These are phyloP conservation scores for Moringa oleifera DNA, from an alignment of 345 rosid genomes.

Conservation along the genomic window DNA sequence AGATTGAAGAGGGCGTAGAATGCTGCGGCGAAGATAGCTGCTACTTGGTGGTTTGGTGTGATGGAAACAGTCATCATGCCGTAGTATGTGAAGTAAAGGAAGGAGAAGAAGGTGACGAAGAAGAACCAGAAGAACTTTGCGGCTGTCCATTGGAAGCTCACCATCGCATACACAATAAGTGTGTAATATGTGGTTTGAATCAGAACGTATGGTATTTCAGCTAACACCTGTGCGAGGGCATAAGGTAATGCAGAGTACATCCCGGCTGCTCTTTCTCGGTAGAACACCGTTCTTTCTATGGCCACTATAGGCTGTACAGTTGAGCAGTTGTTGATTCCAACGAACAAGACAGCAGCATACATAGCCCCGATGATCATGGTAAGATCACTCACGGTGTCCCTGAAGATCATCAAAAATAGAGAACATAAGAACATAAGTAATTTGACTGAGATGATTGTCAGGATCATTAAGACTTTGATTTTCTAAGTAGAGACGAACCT, in stretches of 20 bases:
- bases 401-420: constrained; percentile 13
- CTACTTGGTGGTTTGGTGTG: constrained; percentile 80
- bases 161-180: constrained; percentile 67
- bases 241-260: too few relatives aligned
- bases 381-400: constrained; percentile 42
- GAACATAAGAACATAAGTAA: background rate
- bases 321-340: constrained; percentile 60
- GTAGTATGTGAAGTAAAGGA: constrained; percentile 90
- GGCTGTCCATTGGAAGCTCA: constrained; percentile 65
- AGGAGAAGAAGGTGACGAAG: constrained; percentile 72
- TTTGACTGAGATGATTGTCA: too few relatives aligned
- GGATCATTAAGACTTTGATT: background rate
- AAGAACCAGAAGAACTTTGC: constrained; percentile 80
- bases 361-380: constrained; percentile 64
- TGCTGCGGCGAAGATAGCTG: constrained; percentile 65
- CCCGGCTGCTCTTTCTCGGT: constrained; percentile 68
- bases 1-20: constrained; percentile 71
- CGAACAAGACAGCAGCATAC: constrained; percentile 54
- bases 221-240: constrained; percentile 69
- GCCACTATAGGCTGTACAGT: constrained; percentile 67
- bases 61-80: constrained; percentile 92
- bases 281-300: constrained; percentile 65
- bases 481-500: constrained; percentile 27
- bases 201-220: constrained; percentile 63
- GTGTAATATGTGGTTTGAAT: constrained; percentile 57